Evolutionary conservation across 495 filamentous ascomycete genomes (phyloP).

Genomic region (Hapsidospora chrysogenum): DNA sequence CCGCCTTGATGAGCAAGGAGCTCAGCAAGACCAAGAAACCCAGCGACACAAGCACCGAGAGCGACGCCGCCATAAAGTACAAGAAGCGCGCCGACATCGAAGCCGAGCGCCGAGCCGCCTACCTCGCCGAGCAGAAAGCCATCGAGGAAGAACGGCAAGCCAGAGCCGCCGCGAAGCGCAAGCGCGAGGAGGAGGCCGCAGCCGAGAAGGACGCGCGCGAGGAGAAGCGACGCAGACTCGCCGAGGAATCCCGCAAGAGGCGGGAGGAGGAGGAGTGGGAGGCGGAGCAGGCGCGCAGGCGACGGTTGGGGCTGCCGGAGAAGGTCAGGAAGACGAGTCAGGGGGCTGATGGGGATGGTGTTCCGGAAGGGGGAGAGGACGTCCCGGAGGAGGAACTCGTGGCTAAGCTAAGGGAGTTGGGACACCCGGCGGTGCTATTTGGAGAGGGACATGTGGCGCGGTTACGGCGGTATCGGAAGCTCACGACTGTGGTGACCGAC

Average conservation of each 20-base stretch:
- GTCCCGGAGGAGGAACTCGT: slow-evolving; percentile 57
- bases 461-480: slow-evolving; percentile 49
- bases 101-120: slow-evolving; percentile 63
- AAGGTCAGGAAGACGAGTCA: slow-evolving; percentile 23
- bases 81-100: slow-evolving; percentile 75
- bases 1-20: slow-evolving; percentile 73
- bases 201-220: slow-evolving; percentile 49
- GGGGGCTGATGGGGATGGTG: slow-evolving; percentile 12
- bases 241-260: slow-evolving; percentile 54
- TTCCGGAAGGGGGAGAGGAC: slow-evolving; percentile 37
- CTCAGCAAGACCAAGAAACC: slow-evolving; percentile 56
- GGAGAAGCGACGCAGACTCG: slow-evolving; percentile 62
- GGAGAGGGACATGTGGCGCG: slow-evolving; percentile 61
- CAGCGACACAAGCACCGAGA: slow-evolving; percentile 9
- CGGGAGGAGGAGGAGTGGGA: slow-evolving; percentile 55
- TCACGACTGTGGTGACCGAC: slow-evolving; percentile 30
- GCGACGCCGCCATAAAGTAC: slow-evolving; percentile 51
- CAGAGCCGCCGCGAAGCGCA: slow-evolving; percentile 57
- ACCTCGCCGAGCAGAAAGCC: slow-evolving; percentile 59
- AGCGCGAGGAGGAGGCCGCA: slow-evolving; percentile 76
- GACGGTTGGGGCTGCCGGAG: slow-evolving; percentile 52
- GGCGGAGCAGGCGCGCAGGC: slow-evolving; percentile 30
- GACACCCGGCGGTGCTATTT: slow-evolving; percentile 62
- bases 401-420: slow-evolving; percentile 46
- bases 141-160: slow-evolving; percentile 52